These are phyloP conservation scores for Trametes maxima DNA, from an alignment of 768 basidiomycete genomes.

Conservation along the genomic window DNA sequence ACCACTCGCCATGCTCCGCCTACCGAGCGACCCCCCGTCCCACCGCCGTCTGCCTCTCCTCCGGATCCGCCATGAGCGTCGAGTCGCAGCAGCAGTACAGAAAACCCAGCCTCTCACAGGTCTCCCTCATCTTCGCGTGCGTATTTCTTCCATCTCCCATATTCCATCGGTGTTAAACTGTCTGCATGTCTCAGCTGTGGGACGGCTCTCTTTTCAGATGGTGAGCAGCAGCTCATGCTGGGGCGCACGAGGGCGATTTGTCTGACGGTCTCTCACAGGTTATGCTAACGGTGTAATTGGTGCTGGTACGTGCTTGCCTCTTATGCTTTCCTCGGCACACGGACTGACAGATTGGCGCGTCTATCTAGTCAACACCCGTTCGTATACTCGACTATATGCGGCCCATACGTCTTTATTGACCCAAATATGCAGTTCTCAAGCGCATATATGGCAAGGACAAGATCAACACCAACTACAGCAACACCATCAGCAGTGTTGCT, in stretches of 20 bases:
- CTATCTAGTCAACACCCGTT: constrained; percentile 65
- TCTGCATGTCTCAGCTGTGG: constrained; percentile 58
- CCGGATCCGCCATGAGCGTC: constrained; percentile 9
- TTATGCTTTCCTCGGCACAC: no score
- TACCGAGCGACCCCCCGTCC: constrained; percentile 5
- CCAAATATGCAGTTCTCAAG: constrained; percentile 53
- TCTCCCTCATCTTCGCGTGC: constrained; percentile 86
- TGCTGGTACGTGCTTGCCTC: constrained; percentile 51
- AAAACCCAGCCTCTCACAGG: constrained; percentile 43
- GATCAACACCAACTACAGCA: constrained; percentile 57
- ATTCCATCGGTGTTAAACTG: not conserved
- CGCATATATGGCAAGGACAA: constrained; percentile 69
- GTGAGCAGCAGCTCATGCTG: constrained; percentile 37
- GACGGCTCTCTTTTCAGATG: constrained; percentile 87
- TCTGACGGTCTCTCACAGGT: constrained; percentile 44
- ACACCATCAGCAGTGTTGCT: constrained; percentile 63
- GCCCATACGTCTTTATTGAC: not conserved
- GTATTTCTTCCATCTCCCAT: constrained; percentile 30
- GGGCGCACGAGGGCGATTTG: not conserved
- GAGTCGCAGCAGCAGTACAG: constrained; percentile 10
- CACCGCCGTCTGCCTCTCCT: constrained; percentile 1
- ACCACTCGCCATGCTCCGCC: constrained; percentile 6
- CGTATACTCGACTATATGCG: constrained; percentile 26
- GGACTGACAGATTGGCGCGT: not conserved
- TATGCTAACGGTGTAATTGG: constrained; percentile 85